Conservation (phyloP, 352 stramenopile genomes). For the Phytophthora vignae region DNA sequence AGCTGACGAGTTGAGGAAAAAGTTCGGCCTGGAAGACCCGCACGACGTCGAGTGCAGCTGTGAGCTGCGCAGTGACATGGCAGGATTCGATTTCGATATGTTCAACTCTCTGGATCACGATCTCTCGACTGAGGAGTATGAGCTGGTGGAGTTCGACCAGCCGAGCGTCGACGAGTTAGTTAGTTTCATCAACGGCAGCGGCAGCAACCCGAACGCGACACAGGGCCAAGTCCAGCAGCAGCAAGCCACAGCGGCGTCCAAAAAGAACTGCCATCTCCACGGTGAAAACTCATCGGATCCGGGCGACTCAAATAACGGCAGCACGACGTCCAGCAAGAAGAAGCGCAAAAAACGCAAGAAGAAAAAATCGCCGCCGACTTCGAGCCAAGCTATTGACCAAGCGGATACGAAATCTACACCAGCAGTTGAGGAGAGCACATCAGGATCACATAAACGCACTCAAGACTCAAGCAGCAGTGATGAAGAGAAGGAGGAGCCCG, state of each 20-base stretch:
- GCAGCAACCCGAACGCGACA: slow-evolving; percentile 30
- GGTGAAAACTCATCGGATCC: slow-evolving; percentile 38
- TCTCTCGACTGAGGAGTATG: slow-evolving; percentile 78
- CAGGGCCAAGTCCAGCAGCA: slow-evolving; percentile 36
- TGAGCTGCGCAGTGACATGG: slow-evolving; percentile 61
- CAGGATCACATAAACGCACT: slow-evolving; percentile 8
- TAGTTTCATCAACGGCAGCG: slow-evolving; percentile 81
- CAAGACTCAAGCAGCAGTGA: slow-evolving; percentile 40
- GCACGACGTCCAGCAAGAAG: slow-evolving; percentile 49
- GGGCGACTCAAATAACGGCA: slow-evolving; percentile 32
- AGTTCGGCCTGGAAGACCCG: slow-evolving; percentile 77
- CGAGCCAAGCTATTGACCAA: slow-evolving; percentile 22
- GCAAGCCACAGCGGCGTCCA: slow-evolving; percentile 26
- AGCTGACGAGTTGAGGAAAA: slow-evolving; percentile 76
- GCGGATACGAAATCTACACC: slow-evolving; percentile 10
- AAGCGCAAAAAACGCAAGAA: slow-evolving; percentile 84
- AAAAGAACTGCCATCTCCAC: slow-evolving; percentile 38
- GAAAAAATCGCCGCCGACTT: slow-evolving; percentile 57
- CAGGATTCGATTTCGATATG: slow-evolving; percentile 82
- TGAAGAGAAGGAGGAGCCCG: slow-evolving; percentile 32
- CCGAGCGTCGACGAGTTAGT: slow-evolving; percentile 84
- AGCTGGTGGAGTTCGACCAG: slow-evolving; percentile 84
- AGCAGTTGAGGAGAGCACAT: slow-evolving; percentile 10
- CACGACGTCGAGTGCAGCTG: slow-evolving; percentile 57
- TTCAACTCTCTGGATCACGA: slow-evolving; percentile 83